Evolutionary conservation across 148 eudicot genomes (phyloP).

Genomic region (Pouteria glomerata): DNA sequence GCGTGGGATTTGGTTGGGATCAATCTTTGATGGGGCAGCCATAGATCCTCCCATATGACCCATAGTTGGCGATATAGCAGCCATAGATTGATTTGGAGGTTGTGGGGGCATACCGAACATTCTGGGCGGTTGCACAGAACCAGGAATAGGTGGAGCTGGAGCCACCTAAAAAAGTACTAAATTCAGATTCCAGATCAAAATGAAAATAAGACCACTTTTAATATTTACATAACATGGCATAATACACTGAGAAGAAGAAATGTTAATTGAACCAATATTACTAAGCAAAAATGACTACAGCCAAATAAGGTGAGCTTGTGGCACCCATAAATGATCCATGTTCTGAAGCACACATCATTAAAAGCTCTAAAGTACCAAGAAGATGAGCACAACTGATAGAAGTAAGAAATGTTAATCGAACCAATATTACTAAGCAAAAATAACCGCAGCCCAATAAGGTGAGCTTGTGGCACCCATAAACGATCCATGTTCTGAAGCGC

Average conservation of each 20-base stretch:
- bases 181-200: slow-evolving; percentile 22
- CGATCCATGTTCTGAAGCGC: neutral
- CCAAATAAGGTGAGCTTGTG: neutral
- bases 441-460: neutral
- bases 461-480: neutral
- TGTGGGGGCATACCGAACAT: slow-evolving; percentile 82
- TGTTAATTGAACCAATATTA: neutral
- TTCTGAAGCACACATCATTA: neutral
- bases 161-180: slow-evolving; percentile 38
- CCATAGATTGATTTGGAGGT: slow-evolving; percentile 59
- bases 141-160: slow-evolving; percentile 61
- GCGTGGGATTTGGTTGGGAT: slow-evolving; percentile 95
- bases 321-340: neutral
- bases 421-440: neutral
- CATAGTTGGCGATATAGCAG: slow-evolving; percentile 53
- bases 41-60: slow-evolving; percentile 49
- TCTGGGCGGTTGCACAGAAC: slow-evolving; percentile 56
- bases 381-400: no score
- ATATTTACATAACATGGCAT: neutral
- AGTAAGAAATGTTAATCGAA: neutral
- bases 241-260: neutral
- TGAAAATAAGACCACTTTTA: neutral
- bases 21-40: slow-evolving; percentile 70
- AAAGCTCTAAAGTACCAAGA: no score
- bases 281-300: slow-evolving; percentile 1